Base-by-base conservation (phyloP, 768 basidiomycete genomes). In the Lactarius trivialis region DNA sequence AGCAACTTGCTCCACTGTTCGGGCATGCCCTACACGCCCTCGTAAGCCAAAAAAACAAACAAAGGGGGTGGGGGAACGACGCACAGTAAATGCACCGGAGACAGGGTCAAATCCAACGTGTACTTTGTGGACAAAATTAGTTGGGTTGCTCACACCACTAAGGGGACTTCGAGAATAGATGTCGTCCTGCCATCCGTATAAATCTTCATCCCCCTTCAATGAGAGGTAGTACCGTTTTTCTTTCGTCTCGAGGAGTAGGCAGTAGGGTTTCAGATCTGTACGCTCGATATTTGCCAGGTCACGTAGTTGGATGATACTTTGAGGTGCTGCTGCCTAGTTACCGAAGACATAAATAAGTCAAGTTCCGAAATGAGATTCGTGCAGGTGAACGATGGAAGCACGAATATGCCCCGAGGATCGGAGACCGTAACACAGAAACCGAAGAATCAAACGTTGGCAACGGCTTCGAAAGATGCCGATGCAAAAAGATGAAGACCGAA, bases 121-220 rank as follows among this genome's bases (percentile, higher is more conserved):
- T 2, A 98, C 94, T 72, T 98, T 94, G 77, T 99, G 96, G 0
- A 98, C 93, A 71, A 99, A 98, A 74, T 99, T 96, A 8, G 95
- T 98, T 0, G 96, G 96, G 67, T 89, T 89, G 72, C 88, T 88
- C 49, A 95, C 91, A 30, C 96, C 93, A 86, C 95, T 91, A 54
- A 94, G 78, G 3, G 95, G 93, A 70, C 90, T 92, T 52, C 93
- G 83, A 6, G 84, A 84, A 75, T 98, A 98, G 63, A 99, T 88
- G 71, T 97, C 95, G 71, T 99, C 96, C 73, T 95, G 91, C 95
- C 95, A 98, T 19, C 87, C 86, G 69, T 99, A 99, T n/a, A 99
- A 81, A 70, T 99, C 96, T 68, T 95, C 93, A 71, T 99, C 95
- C 66, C 80, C 91, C 77, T 95, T 97, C 65, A 97, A 77, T 2